phyloP scores from a whole-genome alignment of 2,329 filamentous ascomycete species.

The Claviceps monticola region DNA sequence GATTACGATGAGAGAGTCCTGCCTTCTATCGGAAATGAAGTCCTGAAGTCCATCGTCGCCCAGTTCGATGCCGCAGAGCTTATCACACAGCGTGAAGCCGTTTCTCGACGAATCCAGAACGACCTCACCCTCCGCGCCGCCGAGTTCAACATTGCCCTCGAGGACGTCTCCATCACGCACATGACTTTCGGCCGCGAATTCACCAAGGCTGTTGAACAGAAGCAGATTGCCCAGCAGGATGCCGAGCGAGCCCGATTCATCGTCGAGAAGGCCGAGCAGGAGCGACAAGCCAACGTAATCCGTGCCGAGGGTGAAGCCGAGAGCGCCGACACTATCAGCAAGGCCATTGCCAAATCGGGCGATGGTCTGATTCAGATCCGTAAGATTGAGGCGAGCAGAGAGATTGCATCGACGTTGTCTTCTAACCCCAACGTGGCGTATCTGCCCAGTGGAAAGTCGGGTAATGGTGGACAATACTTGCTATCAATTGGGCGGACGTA shows the following conservation, averaged over 20 bases:
- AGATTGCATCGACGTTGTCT: slow-evolving; percentile 84
- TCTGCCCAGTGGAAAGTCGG: slow-evolving; percentile 62
- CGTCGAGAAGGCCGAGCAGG: slow-evolving; percentile 96
- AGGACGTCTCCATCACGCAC: slow-evolving; percentile 98
- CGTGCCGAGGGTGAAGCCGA: slow-evolving; percentile 95
- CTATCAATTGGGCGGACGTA: slow-evolving; percentile 33
- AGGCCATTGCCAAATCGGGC: slow-evolving; percentile 82
- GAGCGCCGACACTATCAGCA: slow-evolving; percentile 88
- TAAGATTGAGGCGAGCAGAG: slow-evolving; percentile 91
- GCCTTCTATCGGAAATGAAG: slow-evolving; percentile 97
- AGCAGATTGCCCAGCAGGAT: slow-evolving; percentile 99
- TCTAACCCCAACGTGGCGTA: slow-evolving; percentile 93
- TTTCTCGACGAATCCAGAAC: slow-evolving; percentile 82
- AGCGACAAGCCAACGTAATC: slow-evolving; percentile 96
- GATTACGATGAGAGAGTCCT: slow-evolving; percentile 98
- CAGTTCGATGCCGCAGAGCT: slow-evolving; percentile 98
- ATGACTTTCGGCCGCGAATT: slow-evolving; percentile 99
- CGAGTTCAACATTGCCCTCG: slow-evolving; percentile 98
- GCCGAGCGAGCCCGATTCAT: slow-evolving; percentile 95
- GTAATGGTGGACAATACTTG: slow-evolving; percentile 38
- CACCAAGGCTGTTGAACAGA: slow-evolving; percentile 97
- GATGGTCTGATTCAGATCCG: slow-evolving; percentile 92
- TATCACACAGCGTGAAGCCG: slow-evolving; percentile 96
- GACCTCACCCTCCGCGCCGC: slow-evolving; percentile 85
- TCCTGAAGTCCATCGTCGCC: slow-evolving; percentile 94